Conservation (phyloP, 768 basidiomycete species). For the Rhodotorula paludigena region DNA sequence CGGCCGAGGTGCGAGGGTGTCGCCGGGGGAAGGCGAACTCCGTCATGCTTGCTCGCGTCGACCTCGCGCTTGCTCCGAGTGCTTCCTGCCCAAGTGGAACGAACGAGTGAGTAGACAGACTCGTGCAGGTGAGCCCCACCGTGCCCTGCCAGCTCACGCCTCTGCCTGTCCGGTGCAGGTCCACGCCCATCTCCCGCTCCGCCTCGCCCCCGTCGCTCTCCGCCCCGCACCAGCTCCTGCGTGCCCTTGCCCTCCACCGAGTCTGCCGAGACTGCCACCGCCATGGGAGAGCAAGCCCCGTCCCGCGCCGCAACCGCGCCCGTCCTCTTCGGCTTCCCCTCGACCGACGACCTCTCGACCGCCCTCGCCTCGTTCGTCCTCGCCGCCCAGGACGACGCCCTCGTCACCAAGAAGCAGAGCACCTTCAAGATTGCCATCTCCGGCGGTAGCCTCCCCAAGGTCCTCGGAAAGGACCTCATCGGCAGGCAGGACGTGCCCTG, state of each 20-base stretch:
- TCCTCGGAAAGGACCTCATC: slow-evolving; percentile 43
- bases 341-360: slow-evolving; percentile 55
- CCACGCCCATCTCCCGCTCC: background rate
- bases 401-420: slow-evolving; percentile 80
- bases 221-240: too few relatives aligned
- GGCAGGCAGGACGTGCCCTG: slow-evolving; percentile 62
- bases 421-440: slow-evolving; percentile 89
- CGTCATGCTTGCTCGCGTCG: too few relatives aligned
- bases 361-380: slow-evolving; percentile 75
- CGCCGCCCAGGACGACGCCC: slow-evolving; percentile 80
- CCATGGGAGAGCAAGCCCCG: slow-evolving; percentile 6
- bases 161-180: too few relatives aligned
- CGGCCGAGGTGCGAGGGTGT: too few relatives aligned
- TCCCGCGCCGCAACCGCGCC: slow-evolving; percentile 50
- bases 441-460: slow-evolving; percentile 77
- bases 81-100: too few relatives aligned
- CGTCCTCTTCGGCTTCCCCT: slow-evolving; percentile 66
- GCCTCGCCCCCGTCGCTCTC: background rate
- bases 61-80: too few relatives aligned
- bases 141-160: too few relatives aligned
- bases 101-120: too few relatives aligned
- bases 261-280: background rate
- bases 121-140: too few relatives aligned
- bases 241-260: too few relatives aligned
- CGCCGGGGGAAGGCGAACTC: too few relatives aligned